Evolutionary conservation across 345 rosid species (phyloP).

Genomic region (Gynandropsis gynandra): DNA sequence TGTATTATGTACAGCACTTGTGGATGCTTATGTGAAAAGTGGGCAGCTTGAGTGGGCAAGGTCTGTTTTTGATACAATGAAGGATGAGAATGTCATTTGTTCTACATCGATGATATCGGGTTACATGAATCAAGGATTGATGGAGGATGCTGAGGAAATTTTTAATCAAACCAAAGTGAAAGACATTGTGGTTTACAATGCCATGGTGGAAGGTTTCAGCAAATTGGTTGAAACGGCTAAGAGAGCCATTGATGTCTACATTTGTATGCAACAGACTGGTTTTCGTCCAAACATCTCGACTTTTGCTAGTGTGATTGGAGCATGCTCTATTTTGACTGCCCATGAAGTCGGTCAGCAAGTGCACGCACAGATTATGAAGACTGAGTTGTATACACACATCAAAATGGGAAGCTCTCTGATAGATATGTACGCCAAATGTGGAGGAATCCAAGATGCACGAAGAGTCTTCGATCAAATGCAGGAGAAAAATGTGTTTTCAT

Average conservation of each 20-base stretch:
- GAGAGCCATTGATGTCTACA: constrained; percentile 48
- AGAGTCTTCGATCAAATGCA: constrained; percentile 55
- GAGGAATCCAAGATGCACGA: constrained; percentile 54
- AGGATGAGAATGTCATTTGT: constrained; percentile 53
- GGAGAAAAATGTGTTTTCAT: constrained; percentile 68
- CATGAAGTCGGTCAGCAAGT: constrained; percentile 62
- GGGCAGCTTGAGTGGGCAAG: constrained; percentile 55
- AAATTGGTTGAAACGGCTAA: constrained; percentile 43
- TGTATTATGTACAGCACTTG: constrained; percentile 64
- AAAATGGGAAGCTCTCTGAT: constrained; percentile 83
- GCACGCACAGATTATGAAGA: constrained; percentile 67
- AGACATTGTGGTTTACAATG: constrained; percentile 80
- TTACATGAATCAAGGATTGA: constrained; percentile 56
- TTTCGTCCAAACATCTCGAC: constrained; percentile 64
- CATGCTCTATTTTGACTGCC: constrained; percentile 63
- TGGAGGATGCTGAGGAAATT: constrained; percentile 59
- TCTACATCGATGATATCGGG: constrained; percentile 93
- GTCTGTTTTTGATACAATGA: constrained; percentile 63
- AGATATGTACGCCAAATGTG: constrained; percentile 90
- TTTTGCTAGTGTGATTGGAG: constrained; percentile 78
- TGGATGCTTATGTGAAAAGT: constrained; percentile 70
- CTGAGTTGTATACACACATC: constrained; percentile 36
- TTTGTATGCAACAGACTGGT: constrained; percentile 52
- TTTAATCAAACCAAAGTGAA: constrained; percentile 43
- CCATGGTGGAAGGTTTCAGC: constrained; percentile 93